Evolutionary conservation across 2,329 filamentous ascomycete genomes (phyloP), one percentile per base, ranked within the genome.

Genomic region (Fusarium burgessii): DNA sequence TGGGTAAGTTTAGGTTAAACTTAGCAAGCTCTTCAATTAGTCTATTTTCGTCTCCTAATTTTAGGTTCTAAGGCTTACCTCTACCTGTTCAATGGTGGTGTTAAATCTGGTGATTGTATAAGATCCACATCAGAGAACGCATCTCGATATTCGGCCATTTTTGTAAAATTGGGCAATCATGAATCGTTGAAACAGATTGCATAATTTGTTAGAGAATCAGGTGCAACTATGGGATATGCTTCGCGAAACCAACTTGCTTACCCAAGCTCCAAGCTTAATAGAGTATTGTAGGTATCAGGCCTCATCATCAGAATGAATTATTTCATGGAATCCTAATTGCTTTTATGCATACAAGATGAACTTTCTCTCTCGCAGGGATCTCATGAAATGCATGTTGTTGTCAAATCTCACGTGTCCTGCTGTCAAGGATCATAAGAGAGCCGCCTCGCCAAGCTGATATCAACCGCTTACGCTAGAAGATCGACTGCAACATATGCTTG

Each of bases 401-500:
- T 23, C 13, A 12, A 17, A 32, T 41, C 58, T 58, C 58, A 55
- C 36, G 42, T 49, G 27, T 32, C 23, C 18, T 59, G 27, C 25
- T 49, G 45, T 38, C 58, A 42, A 52, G 45, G 54, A 38, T 62
- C 47, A 42, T 35, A 18, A 32, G 43, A 46, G n/a, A 51, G 25
- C 27, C 45, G 23, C 46, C 51, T 67, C 33, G 43, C 56, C 36
- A 62, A 66, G 18, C 36, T 41, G 47, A 25, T 49, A 20, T 29
- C 57, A 63, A 51, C 43, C 38, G 38, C 42, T 29, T 55, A 27
- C 50, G n/a, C 55, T 42, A 38, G 27, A 35, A 42, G 69, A 70
- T 72, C 47, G 33, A 63, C 52, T 36, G 20, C 38, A 52, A 38
- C 65, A n/a, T n/a, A n/a, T n/a, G n/a, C n/a, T n/a, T n/a, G 35